Evolutionary conservation across 2,329 filamentous ascomycete genomes (phyloP), one percentile per base, ranked within the genome.

Genomic region (Calonectria pteridis): DNA sequence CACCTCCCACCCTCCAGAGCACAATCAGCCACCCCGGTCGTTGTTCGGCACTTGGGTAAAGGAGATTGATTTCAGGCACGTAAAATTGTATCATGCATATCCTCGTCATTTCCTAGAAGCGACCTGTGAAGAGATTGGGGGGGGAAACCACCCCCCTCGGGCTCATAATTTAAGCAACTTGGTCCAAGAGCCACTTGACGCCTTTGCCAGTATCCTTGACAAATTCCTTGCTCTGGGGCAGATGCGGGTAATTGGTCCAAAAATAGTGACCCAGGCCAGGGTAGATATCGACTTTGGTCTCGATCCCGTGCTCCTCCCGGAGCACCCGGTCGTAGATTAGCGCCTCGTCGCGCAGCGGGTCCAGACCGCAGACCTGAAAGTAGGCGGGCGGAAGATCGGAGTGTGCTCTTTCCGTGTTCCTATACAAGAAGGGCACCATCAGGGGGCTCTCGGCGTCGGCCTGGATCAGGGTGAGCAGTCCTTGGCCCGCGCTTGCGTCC

Each of bases 311-410:
- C 16, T 67, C 67, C 50, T 68, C 37, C 40, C 66, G 43, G 16
- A 76, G 51, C 3, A 62, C 67, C 37, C 62, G 65, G 46, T 74
- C 72, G 43, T 76, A 75, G 20, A 76, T 69, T 7, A 76, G 43
- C 14, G 62, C 64, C n/a, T 74, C 69, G 58, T 76, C 75, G 13
- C 72, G 62, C 3, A 74, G 64, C 16, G 62, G 20, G 40, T 76
- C 72, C 50, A 69, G 28, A 23, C 72, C 72, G 31, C 58, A 66
- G 20, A 75, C 46, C 33, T 73, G 69, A 9, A 76, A 69, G 58
- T 71, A 74, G 1, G 73, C 66, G 2, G 33, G 69, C 4, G 75
- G 72, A 10, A 72, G 5, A 16, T 40, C 58, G 4, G 37, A 29
- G 13, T 64, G 59, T 2, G 33, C 55, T 23, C 43, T 62, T 16